Conservation (phyloP, 176 grass and related monocot genomes). For the Zoysia japonica region DNA sequence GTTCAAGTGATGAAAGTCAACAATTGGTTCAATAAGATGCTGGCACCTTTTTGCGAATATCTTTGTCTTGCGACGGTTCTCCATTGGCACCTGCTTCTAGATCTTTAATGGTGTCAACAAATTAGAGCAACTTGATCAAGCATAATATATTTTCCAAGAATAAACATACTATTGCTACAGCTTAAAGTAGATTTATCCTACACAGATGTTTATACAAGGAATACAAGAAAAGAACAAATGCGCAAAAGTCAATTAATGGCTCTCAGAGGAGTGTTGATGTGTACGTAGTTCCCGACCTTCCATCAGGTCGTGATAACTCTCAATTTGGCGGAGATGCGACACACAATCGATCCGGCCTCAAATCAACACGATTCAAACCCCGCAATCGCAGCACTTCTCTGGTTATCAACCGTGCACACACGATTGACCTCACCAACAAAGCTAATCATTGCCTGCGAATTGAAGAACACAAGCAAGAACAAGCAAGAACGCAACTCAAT, state of each 20-base stretch:
- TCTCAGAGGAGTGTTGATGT: not conserved
- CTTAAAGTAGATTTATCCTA: not conserved
- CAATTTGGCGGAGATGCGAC: no score
- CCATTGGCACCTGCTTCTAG: constrained; percentile 36
- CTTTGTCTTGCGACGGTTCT: constrained; percentile 48
- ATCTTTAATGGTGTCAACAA: constrained; percentile 38
- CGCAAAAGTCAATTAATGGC: not conserved
- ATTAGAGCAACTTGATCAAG: constrained; percentile 20
- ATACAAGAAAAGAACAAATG: constrained; percentile 14
- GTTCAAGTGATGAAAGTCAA: constrained; percentile 30
- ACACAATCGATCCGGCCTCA: no score
- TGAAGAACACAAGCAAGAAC: no score
- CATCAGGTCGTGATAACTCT: no score
- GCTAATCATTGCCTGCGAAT: no score
- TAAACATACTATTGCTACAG: constrained; percentile 12
- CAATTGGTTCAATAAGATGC: constrained; percentile 37
- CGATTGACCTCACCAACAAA: no score
- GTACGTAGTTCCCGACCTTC: no score
- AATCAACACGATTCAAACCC: no score
- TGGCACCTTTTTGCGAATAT: constrained; percentile 56
- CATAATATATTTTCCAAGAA: constrained; percentile 10
- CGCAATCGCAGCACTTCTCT: no score
- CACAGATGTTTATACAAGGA: not conserved
- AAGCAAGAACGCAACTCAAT: no score
- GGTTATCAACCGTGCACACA: no score